A percentile compares a stretch with the other conserved stretches of the same genome.
phyloP scores from a whole-genome alignment of 176 grass and related monocot genomes.

The Canna indica region DNA sequence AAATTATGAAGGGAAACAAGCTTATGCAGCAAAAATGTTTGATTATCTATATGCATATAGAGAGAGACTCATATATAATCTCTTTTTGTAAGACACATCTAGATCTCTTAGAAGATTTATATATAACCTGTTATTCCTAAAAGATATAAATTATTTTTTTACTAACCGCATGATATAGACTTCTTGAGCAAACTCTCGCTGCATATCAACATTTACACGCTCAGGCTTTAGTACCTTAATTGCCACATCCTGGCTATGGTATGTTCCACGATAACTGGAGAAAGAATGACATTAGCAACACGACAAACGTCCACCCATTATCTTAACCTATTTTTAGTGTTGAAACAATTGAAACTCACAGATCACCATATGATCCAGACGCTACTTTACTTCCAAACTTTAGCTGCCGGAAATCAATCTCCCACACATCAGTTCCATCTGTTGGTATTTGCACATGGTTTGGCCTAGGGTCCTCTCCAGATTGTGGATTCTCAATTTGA shows the following conservation, averaged over 20 bases:
- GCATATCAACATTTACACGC: conserved; percentile 75
- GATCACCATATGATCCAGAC: conserved; percentile 89
- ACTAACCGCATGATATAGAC: conserved; percentile 96
- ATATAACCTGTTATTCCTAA: background rate
- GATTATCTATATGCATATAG: no score
- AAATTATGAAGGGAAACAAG: no score
- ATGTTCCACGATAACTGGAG: conserved; percentile 70
- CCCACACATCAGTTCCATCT: conserved; percentile 90
- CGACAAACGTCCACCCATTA: background rate
- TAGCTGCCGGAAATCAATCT: conserved; percentile 75
- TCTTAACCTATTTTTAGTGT: background rate
- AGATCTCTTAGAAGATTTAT: no score
- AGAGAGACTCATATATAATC: no score
- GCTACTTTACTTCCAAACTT: conserved; percentile 85
- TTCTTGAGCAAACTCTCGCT: conserved; percentile 95
- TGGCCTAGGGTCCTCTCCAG: conserved; percentile 24
- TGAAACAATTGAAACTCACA: conserved; percentile 46
- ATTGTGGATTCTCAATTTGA: conserved; percentile 55
- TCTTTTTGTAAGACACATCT: no score
- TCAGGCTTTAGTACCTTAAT: conserved; percentile 96
- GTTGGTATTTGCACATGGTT: conserved; percentile 76
- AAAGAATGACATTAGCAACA: conserved; percentile 19
- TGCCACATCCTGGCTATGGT: conserved; percentile 94
- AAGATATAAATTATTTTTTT: conserved; percentile 1
- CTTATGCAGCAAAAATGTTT: no score